Conservation (phyloP, 352 stramenopile species). For the Phytophthora lateralis region DNA sequence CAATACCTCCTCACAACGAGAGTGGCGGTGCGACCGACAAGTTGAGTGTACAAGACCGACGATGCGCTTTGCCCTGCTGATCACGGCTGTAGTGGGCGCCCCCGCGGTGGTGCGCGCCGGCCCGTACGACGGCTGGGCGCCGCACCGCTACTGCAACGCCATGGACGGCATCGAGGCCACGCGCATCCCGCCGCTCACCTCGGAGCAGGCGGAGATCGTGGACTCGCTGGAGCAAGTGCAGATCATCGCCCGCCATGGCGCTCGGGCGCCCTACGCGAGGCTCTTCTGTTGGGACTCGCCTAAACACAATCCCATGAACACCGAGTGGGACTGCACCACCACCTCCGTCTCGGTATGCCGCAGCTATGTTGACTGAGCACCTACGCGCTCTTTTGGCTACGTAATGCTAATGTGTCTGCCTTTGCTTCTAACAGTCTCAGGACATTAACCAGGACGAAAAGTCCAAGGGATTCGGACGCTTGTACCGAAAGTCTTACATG, state of each 20-base stretch:
- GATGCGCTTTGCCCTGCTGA: conserved; percentile 40
- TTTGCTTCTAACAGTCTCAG: conserved; percentile 54
- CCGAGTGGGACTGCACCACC: conserved; percentile 74
- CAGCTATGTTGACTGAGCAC: neutral
- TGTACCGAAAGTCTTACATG: conserved; percentile 86
- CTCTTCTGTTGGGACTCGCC: conserved; percentile 82
- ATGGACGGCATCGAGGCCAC: conserved; percentile 62
- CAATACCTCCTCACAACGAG: neutral
- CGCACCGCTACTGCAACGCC: conserved; percentile 84
- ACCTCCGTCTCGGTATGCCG: conserved; percentile 70
- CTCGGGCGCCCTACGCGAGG: conserved; percentile 68
- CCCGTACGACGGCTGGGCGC: conserved; percentile 77
- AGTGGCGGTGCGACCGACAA: conserved; percentile 8
- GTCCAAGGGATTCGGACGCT: conserved; percentile 61
- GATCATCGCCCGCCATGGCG: conserved; percentile 81
- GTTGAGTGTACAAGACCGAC: neutral
- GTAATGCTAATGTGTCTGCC: conserved; percentile 1
- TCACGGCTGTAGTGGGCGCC: conserved; percentile 22
- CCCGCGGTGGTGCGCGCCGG: conserved; percentile 26
- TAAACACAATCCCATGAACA: conserved; percentile 75
- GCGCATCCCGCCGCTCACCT: conserved; percentile 63
- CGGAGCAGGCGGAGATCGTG: conserved; percentile 59
- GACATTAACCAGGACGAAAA: conserved; percentile 59
- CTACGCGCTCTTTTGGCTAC: neutral
- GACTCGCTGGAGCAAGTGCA: conserved; percentile 85